phyloP scores from a whole-genome alignment of 2,329 filamentous ascomycete genomes.

The Talaromyces albobiverticillius region DNA sequence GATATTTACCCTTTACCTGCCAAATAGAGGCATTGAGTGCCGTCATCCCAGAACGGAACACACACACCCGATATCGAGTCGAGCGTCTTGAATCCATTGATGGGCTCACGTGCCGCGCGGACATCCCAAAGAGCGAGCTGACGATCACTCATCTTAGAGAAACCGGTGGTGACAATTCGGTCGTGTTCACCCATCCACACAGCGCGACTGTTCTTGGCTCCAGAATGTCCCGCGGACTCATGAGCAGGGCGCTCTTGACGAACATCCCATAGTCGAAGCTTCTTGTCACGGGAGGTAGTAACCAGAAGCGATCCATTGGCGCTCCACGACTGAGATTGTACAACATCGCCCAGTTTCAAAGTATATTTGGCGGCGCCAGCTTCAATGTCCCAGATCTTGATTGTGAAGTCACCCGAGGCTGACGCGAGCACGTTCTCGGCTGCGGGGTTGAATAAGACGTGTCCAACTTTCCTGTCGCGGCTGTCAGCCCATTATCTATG shows the following conservation, averaged over 20 bases:
- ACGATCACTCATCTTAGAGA: slow-evolving; percentile 97
- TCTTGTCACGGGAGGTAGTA: slow-evolving; percentile 97
- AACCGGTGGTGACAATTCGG: slow-evolving; percentile 91
- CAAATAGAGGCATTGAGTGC: slow-evolving; percentile 90
- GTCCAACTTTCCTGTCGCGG: slow-evolving; percentile 78
- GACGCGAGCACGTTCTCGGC: slow-evolving; percentile 95
- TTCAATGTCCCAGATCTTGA: slow-evolving; percentile 94
- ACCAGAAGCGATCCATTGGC: slow-evolving; percentile 81
- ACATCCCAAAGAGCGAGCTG: slow-evolving; percentile 96
- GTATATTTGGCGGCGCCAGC: slow-evolving; percentile 71
- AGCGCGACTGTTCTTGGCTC: slow-evolving; percentile 94
- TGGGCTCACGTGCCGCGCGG: slow-evolving; percentile 71
- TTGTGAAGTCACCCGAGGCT: slow-evolving; percentile 87
- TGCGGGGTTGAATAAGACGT: slow-evolving; percentile 95
- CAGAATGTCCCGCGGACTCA: slow-evolving; percentile 79
- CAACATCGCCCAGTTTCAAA: slow-evolving; percentile 84
- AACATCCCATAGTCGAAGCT: slow-evolving; percentile 95
- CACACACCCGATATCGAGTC: slow-evolving; percentile 97
- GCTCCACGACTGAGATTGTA: slow-evolving; percentile 95
- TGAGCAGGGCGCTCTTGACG: slow-evolving; percentile 85
- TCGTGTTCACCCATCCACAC: slow-evolving; percentile 98
- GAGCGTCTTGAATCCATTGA: slow-evolving; percentile 84
- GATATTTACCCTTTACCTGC: slow-evolving; percentile 85
- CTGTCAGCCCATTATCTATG: slow-evolving; percentile 22
- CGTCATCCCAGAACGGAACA: slow-evolving; percentile 99